These are phyloP conservation scores for Coprinopsis marcescibilis DNA, from an alignment of 768 basidiomycete genomes.

Conservation along the genomic window DNA sequence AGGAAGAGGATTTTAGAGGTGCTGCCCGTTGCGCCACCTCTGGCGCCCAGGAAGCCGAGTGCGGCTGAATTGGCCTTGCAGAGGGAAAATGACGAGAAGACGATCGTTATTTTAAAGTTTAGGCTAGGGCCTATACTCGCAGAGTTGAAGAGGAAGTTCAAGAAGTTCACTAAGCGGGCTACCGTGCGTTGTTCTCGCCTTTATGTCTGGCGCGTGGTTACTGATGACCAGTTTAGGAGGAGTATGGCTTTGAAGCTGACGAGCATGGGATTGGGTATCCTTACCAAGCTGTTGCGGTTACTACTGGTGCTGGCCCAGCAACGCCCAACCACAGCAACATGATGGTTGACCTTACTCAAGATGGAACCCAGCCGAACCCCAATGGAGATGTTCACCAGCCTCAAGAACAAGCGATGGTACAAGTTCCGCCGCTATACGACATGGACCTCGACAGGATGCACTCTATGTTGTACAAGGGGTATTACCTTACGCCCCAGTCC, in stretches of 20 bases:
- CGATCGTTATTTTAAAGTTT: conserved; percentile 78
- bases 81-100: conserved; percentile 72
- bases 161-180: conserved; percentile 80
- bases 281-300: conserved; percentile 19
- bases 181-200: conserved; percentile 41
- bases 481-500: conserved; percentile 82
- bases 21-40: conserved; percentile 82
- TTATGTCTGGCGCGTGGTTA: neutral
- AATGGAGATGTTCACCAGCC: conserved; percentile 16
- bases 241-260: conserved; percentile 52
- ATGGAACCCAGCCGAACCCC: conserved; percentile 24
- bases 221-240: conserved; percentile 45
- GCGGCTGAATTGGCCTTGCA: conserved; percentile 79
- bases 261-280: conserved; percentile 13
- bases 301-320: conserved; percentile 17
- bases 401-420: conserved; percentile 20
- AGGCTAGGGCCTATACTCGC: conserved; percentile 86
- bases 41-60: conserved; percentile 78
- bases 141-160: conserved; percentile 89
- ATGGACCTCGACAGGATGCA: conserved; percentile 95
- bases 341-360: conserved; percentile 36
- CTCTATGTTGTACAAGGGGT: conserved; percentile 71
- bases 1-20: conserved; percentile 80
- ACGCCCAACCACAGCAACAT: conserved; percentile 41
- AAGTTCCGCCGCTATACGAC: conserved; percentile 53